A percentile compares a stretch with the other conserved stretches of the same genome.
phyloP scores from a whole-genome alignment of 768 basidiomycete genomes.

The Boletus pseudopeckii region DNA sequence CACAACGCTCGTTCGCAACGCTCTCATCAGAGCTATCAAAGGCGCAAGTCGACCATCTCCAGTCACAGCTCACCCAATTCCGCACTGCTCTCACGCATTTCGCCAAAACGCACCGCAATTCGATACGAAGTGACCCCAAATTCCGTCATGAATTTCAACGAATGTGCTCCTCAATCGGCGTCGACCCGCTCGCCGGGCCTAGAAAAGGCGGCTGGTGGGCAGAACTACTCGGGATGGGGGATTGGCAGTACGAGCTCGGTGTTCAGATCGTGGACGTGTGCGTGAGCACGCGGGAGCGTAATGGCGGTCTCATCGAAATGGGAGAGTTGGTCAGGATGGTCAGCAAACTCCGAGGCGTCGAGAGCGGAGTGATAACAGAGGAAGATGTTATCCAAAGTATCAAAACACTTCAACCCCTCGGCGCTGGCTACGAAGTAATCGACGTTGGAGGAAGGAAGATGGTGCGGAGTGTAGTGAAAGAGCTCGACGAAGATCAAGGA shows the following conservation, averaged over 20 bases:
- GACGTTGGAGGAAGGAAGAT: constrained; percentile 69
- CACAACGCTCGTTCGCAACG: constrained; percentile 73
- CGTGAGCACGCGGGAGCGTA: constrained; percentile 80
- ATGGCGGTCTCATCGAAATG: constrained; percentile 92
- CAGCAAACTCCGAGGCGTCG: constrained; percentile 67
- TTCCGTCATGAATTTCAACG: constrained; percentile 92
- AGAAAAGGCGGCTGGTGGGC: constrained; percentile 89
- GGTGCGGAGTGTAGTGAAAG: constrained; percentile 86
- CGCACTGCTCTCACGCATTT: constrained; percentile 77
- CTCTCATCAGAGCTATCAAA: constrained; percentile 78
- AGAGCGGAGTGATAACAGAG: constrained; percentile 70
- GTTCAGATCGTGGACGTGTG: constrained; percentile 94
- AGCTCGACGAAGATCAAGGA: constrained; percentile 87
- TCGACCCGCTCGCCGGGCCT: constrained; percentile 90
- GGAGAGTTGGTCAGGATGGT: constrained; percentile 79
- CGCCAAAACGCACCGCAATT: constrained; percentile 76
- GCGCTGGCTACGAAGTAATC: constrained; percentile 88
- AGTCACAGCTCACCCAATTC: constrained; percentile 80
- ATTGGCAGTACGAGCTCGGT: constrained; percentile 95
- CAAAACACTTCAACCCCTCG: constrained; percentile 81
- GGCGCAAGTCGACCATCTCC: constrained; percentile 73
- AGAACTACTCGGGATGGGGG: constrained; percentile 80
- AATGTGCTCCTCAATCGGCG: constrained; percentile 93
- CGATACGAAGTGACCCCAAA: constrained; percentile 78
- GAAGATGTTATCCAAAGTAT: constrained; percentile 84